Percentiles rank a stretch among this genome's conserved stretches.
These are phyloP conservation scores for Dryadomyces sulphureus DNA, from an alignment of 2,329 filamentous ascomycete species.

Conservation along the genomic window DNA sequence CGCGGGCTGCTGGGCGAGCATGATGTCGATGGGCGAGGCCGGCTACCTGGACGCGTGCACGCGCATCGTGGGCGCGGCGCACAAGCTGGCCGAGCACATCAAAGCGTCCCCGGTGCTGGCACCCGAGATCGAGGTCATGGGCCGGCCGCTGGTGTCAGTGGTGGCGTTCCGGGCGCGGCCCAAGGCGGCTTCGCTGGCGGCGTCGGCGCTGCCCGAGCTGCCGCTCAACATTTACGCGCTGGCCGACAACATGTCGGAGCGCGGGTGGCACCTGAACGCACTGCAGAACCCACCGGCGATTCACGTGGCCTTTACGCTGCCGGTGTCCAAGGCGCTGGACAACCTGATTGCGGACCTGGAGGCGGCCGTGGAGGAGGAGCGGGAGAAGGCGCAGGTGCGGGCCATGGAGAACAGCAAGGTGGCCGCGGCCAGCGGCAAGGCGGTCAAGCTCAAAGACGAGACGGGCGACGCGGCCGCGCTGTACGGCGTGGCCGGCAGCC, in stretches of 20 bases:
- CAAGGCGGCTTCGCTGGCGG: neutral
- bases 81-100: conserved; percentile 67
- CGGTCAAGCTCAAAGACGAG: conserved; percentile 23
- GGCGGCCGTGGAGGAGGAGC: conserved; percentile 52
- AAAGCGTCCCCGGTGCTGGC: conserved; percentile 52
- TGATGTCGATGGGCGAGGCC: conserved; percentile 75
- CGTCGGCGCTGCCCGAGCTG: neutral
- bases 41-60: conserved; percentile 81
- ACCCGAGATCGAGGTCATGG: conserved; percentile 64
- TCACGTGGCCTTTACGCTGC: conserved; percentile 84
- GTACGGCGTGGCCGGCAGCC: conserved; percentile 86
- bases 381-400: conserved; percentile 65
- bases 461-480: conserved; percentile 72
- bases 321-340: conserved; percentile 70
- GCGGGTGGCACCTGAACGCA: conserved; percentile 92
- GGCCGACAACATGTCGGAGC: conserved; percentile 69
- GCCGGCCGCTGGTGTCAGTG: conserved; percentile 76
- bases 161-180: conserved; percentile 66
- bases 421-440: conserved; percentile 36
- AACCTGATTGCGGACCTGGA: conserved; percentile 60
- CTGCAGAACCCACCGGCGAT: conserved; percentile 85
- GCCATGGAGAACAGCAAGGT: conserved; percentile 54
- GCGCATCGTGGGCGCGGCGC: conserved; percentile 74
- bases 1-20: conserved; percentile 84
- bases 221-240: conserved; percentile 90